Evolutionary conservation across 768 basidiomycete genomes (phyloP).

Genomic region (Auricularia auricula-judae): DNA sequence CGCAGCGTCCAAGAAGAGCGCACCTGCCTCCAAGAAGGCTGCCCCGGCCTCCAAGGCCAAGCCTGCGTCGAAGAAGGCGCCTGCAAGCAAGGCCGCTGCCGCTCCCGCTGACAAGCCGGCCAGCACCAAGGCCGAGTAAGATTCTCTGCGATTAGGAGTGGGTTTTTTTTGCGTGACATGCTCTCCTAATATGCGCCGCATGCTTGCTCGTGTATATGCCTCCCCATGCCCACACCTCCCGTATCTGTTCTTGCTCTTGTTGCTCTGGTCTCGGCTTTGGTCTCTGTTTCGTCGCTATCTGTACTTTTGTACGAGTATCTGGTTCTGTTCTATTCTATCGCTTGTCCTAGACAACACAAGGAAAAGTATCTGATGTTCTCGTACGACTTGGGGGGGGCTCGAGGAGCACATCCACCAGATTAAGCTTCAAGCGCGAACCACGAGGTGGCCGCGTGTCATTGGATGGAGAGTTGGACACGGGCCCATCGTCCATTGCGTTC

Average conservation of each 20-base stretch:
- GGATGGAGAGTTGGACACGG: too few relatives aligned
- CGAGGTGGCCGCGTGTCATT: too few relatives aligned
- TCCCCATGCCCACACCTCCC: neutral
- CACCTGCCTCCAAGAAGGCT: conserved; percentile 24
- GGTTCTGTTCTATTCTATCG: neutral
- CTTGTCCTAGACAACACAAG: neutral
- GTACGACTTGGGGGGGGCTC: too few relatives aligned
- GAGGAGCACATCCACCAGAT: too few relatives aligned
- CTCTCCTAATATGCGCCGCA: neutral
- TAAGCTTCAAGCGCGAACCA: too few relatives aligned
- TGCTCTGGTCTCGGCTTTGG: neutral
- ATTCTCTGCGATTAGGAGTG: neutral
- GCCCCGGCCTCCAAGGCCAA: conserved; percentile 29
- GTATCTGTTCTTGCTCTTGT: neutral
- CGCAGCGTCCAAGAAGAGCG: neutral
- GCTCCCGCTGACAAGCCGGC: neutral
- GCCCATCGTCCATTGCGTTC: too few relatives aligned
- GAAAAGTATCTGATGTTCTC: too few relatives aligned
- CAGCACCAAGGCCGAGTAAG: neutral
- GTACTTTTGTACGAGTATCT: neutral
- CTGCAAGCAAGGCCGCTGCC: neutral
- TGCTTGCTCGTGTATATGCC: neutral
- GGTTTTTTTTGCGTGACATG: neutral
- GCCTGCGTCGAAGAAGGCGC: conserved; percentile 18
- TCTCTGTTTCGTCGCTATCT: neutral